phyloP scores from a whole-genome alignment of 2,329 filamentous ascomycete species.

The Colletotrichum agaves region DNA sequence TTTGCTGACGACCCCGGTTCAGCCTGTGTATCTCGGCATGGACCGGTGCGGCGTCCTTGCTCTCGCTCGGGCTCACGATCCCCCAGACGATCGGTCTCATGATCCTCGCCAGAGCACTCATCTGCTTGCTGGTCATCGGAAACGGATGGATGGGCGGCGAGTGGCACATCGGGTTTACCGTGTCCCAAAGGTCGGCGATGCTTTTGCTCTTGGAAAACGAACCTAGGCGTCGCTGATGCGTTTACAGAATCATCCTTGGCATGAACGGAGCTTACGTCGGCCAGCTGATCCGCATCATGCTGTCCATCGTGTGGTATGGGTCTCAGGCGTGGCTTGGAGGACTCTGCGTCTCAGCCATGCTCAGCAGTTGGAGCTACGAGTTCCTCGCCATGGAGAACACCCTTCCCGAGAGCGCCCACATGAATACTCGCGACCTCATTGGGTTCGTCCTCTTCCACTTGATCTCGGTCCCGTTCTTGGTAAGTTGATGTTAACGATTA shows the following conservation, averaged over 20 bases:
- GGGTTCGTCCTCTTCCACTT: constrained; percentile 64
- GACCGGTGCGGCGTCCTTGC: constrained; percentile 34
- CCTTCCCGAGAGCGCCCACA: constrained; percentile 51
- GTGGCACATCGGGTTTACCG: constrained; percentile 51
- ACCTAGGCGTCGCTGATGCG: too few relatives aligned
- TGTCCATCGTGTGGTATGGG: constrained; percentile 53
- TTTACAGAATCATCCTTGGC: constrained; percentile 41
- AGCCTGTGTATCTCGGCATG: constrained; percentile 39
- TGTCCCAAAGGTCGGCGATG: constrained; percentile 49
- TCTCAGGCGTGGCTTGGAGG: constrained; percentile 46
- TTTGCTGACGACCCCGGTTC: background rate
- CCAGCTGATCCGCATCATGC: constrained; percentile 52
- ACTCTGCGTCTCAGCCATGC: constrained; percentile 46
- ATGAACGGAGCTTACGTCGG: constrained; percentile 52
- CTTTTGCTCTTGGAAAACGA: accelerated
- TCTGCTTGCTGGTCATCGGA: constrained; percentile 36
- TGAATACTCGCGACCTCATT: constrained; percentile 55
- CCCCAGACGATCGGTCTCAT: constrained; percentile 39
- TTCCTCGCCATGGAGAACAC: constrained; percentile 57
- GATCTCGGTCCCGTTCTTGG: constrained; percentile 59
- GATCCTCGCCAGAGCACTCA: constrained; percentile 38
- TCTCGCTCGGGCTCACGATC: constrained; percentile 39
- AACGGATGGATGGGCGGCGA: constrained; percentile 43
- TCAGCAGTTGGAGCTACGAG: constrained; percentile 58
- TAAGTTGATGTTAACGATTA: constrained; percentile 9